Evolutionary conservation across 2,329 filamentous ascomycete species (phyloP), one percentile per base, ranked within the genome.

Genomic region (Apiospora pterosperma): DNA sequence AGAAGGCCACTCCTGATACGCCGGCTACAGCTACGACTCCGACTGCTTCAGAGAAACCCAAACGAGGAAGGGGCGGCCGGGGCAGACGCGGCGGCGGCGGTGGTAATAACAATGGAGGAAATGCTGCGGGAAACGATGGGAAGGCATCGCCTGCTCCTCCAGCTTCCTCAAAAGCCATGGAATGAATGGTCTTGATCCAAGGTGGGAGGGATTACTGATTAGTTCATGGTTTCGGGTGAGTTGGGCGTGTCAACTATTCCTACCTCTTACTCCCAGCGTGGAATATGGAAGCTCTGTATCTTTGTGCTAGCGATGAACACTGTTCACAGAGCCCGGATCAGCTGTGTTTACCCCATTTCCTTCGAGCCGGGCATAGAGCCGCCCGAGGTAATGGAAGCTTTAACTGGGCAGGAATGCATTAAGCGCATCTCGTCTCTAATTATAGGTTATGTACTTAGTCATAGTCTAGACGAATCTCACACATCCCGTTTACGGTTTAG

Each of bases 61-160:
- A 75, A 64, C 68, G 74, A 42, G 73, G 74, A 21, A 70, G 73
- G 5, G 71, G 74, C 28, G 73, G 72, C 12, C 69, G 74, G 62
- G 74, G 74, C 19, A 69, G 74, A 60, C 70, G 70, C 63, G 69
- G 69, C 62, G 73, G 72, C 7, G 71, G 65, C 12, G 61, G 28
- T 21, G 48, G 59, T 5, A 48, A 42, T 10, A 41, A 23, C 12
- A 60, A 42, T 23, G 60, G 25, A 21, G 39, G 39, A 3, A 44
- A 44, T 62, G 39, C n/a, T 36, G 58, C 21, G 4, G 38, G 38
- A 10, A 41, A 41, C 38, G 58, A 60, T 14, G 58, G 21, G 5
- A 38, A 36, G 36, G 34, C 34, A 19, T 16, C 34, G 8, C 12
- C 31, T 39, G 34, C 34, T 38, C 58, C 34, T 60, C 19, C 34